phyloP scores from a whole-genome alignment of 108 stramenopile genomes.

The Hondaea fermentalgiana region DNA sequence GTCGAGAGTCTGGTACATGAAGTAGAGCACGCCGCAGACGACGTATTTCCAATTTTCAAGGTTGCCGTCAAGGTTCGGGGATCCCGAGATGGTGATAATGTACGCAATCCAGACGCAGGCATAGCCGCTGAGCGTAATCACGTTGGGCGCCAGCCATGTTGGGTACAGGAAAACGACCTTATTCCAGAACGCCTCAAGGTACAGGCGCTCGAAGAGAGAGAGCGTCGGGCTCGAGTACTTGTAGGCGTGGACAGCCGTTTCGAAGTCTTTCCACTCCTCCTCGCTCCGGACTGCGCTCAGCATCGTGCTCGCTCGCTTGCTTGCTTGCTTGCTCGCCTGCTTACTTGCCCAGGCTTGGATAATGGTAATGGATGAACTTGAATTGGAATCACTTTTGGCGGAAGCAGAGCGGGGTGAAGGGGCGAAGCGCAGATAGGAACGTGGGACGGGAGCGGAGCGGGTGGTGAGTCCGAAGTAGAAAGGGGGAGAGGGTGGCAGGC shows the following conservation, averaged over 20 bases:
- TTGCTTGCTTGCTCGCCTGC: too few relatives aligned
- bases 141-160: not conserved
- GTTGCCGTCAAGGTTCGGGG: constrained; percentile 5
- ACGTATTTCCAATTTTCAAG: constrained; percentile 73
- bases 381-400: too few relatives aligned
- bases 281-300: not conserved
- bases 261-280: not conserved
- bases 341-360: too few relatives aligned
- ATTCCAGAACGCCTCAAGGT: not conserved
- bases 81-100: not conserved
- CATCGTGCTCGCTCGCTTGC: not conserved
- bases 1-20: constrained; percentile 71
- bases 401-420: too few relatives aligned
- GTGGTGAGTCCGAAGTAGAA: too few relatives aligned
- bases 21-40: constrained; percentile 65
- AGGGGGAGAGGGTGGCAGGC: too few relatives aligned
- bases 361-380: too few relatives aligned
- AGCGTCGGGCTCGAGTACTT: constrained; percentile 19
- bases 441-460: too few relatives aligned
- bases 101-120: constrained; percentile 7
- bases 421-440: too few relatives aligned
- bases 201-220: not conserved
- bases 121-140: constrained; percentile 1
- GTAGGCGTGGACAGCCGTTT: not conserved
- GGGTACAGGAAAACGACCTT: not conserved